A percentile compares a stretch with the other conserved stretches of the same genome.
Conservation (phyloP, 129 eudicot genomes). For the Pseudognaphalium luteoalbum region DNA sequence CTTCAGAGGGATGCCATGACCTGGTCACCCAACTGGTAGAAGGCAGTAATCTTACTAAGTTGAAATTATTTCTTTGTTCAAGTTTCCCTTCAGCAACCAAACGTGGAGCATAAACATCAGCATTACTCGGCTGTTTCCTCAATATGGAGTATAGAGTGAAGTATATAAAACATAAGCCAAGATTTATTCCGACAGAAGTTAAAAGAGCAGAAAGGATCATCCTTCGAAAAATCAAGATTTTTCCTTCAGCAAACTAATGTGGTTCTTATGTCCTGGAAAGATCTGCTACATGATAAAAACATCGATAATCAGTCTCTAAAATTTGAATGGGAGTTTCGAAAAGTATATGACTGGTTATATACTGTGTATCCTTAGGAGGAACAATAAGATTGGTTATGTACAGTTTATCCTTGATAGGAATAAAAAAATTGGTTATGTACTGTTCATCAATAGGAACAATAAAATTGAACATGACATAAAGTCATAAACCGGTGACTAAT, state of each 20-base stretch:
- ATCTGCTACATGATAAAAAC: slow-evolving; percentile 15
- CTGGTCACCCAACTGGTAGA: slow-evolving; percentile 74
- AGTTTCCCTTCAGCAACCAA: slow-evolving; percentile 65
- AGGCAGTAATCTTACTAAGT: slow-evolving; percentile 59
- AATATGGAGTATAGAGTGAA: slow-evolving; percentile 65
- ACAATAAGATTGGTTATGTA: background rate
- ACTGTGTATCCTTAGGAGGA: background rate
- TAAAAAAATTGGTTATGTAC: background rate
- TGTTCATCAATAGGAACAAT: background rate
- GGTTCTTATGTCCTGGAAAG: slow-evolving; percentile 14
- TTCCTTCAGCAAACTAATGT: slow-evolving; percentile 9
- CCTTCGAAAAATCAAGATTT: slow-evolving; percentile 26
- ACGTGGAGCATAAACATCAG: slow-evolving; percentile 78
- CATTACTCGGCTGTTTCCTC: slow-evolving; percentile 72
- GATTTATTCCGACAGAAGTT: slow-evolving; percentile 87
- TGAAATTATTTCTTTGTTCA: slow-evolving; percentile 39
- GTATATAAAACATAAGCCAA: slow-evolving; percentile 64
- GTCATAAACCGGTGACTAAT: background rate
- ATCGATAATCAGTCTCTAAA: slow-evolving; percentile 8
- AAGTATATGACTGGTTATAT: slow-evolving; percentile 8
- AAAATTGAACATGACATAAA: background rate
- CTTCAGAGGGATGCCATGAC: slow-evolving; percentile 78
- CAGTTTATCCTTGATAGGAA: background rate
- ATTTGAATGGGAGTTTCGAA: slow-evolving; percentile 3
- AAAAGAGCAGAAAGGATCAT: slow-evolving; percentile 96